Base-by-base conservation (phyloP, 176 grass and related monocot genomes). In the Aechmea fasciata region DNA sequence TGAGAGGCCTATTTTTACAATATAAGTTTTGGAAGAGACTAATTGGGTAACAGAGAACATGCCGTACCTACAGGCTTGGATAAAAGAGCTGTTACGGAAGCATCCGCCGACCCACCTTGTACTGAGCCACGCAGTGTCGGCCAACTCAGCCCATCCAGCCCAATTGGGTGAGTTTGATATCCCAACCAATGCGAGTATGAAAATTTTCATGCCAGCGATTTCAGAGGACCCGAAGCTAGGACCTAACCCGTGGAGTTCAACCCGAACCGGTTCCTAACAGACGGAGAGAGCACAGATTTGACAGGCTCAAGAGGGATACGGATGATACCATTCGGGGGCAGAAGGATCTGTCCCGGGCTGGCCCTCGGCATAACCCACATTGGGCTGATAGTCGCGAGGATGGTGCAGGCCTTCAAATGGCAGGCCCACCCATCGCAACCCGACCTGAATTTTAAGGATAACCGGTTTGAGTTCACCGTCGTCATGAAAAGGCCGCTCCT, bases 391-490 rank as follows among this genome's bases (percentile, higher is more conserved):
- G 82, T 96, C 70, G 88, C 88, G 3, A 41, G 88, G 74, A 84
- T 91, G 92, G 85, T 96, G 69, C 92, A 96, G 88, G 80, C 81
- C 70, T 96, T 96, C 78, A 83, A 91, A 78, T 96, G 92, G 92
- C 17, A 55, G 68, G 79, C 71, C 26, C 85, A 91, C 85, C 85
- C 92, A 50, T 88, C 83, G 68, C 83, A 87, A 77, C 83, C 85
- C 13, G 41, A 65, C 72, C 53, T 89, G n/a, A 88, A 96, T 76
- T 96, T 96, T 80, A 84, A 78, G 78, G 92, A 96, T 26, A 1
- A 26, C 61, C 86, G 80, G 57, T 75, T 91, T 13, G 92, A 96
- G 78, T 96, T 96, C 83, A 96, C 92, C 24, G 85, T 96, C 33
- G 92, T 96, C 24, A 96, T 91, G 88, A 73, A 88, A 50, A 81